Evolutionary conservation across 2,329 filamentous ascomycete species (phyloP).

Genomic region (Podosphaera aphanis): DNA sequence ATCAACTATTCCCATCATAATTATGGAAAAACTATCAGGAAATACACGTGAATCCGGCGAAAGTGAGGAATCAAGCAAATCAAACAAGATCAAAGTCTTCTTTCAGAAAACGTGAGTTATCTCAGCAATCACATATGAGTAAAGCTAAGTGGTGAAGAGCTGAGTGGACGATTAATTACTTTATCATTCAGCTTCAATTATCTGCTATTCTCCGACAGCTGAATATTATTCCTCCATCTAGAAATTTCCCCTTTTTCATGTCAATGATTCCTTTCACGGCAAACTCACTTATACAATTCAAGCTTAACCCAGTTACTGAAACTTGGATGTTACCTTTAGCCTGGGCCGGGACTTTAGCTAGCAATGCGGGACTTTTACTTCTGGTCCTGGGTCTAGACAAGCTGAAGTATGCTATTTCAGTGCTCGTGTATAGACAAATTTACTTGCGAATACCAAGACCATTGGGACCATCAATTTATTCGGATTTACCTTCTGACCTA

Average conservation of each 20-base stretch:
- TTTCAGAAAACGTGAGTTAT: slow-evolving; percentile 6
- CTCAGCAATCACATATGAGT: too few relatives aligned
- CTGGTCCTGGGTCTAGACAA: slow-evolving; percentile 9
- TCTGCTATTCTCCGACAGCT: slow-evolving; percentile 16
- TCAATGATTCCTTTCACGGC: slow-evolving; percentile 14
- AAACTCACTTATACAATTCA: slow-evolving; percentile 11
- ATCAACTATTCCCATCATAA: slow-evolving; percentile 10
- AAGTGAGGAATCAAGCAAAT: slow-evolving; percentile 2
- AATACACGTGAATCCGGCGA: slow-evolving; percentile 7
- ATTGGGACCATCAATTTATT: slow-evolving; percentile 12
- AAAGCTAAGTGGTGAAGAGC: slow-evolving; percentile 9
- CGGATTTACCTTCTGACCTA: slow-evolving; percentile 5
- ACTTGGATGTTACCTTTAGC: slow-evolving; percentile 6
- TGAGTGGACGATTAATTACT: slow-evolving; percentile 8
- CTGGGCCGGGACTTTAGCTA: slow-evolving; percentile 3
- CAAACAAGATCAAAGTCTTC: background rate
- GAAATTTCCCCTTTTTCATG: slow-evolving; percentile 7
- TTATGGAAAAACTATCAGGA: slow-evolving; percentile 9
- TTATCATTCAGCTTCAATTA: slow-evolving; percentile 12
- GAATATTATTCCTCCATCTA: slow-evolving; percentile 9
- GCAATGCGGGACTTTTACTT: slow-evolving; percentile 7
- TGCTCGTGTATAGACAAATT: slow-evolving; percentile 12
- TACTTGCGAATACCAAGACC: slow-evolving; percentile 14
- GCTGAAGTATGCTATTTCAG: slow-evolving; percentile 8
- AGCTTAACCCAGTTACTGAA: slow-evolving; percentile 4